Conservation (phyloP, 371 early-diverging fungal species). For the Mortierella sp. region DNA sequence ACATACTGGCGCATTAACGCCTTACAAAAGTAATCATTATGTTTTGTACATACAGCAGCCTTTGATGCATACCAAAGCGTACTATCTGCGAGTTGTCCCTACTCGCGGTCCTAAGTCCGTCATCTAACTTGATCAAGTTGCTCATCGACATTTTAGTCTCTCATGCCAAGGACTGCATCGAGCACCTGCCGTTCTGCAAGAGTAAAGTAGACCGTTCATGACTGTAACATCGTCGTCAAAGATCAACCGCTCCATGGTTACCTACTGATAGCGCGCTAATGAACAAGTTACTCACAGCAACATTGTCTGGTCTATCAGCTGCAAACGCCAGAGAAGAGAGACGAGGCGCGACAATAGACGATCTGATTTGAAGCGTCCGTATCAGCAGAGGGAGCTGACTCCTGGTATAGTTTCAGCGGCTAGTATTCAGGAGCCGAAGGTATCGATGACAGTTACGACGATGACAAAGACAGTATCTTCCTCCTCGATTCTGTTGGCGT, state of each 20-base stretch:
- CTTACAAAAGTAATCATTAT: constrained; percentile 9
- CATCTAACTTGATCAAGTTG: background rate
- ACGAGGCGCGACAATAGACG: constrained; percentile 3
- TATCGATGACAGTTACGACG: background rate
- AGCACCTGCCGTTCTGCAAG: constrained; percentile 8
- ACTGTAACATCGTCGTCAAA: constrained; percentile 20
- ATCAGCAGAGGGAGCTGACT: constrained; percentile 1
- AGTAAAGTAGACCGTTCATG: constrained; percentile 14
- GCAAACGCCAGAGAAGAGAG: background rate
- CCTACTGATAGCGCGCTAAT: constrained; percentile 25
- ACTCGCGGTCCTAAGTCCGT: background rate
- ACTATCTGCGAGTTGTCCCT: background rate
- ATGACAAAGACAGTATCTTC: background rate
- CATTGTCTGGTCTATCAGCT: constrained; percentile 2
- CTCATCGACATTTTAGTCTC: background rate
- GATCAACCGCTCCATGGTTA: constrained; percentile 16
- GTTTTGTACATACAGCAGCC: background rate
- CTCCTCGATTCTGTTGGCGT: background rate
- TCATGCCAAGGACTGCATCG: constrained; percentile 19
- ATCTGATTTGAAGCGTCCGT: background rate
- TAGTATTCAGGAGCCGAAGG: background rate
- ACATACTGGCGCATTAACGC: constrained; percentile 15
- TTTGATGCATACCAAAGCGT: background rate
- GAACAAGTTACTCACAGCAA: constrained; percentile 6
- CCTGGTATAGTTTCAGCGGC: constrained; percentile 1